These are phyloP conservation scores for Eimeria maxima DNA, from an alignment of 169 alveolate species.

Conservation along the genomic window DNA sequence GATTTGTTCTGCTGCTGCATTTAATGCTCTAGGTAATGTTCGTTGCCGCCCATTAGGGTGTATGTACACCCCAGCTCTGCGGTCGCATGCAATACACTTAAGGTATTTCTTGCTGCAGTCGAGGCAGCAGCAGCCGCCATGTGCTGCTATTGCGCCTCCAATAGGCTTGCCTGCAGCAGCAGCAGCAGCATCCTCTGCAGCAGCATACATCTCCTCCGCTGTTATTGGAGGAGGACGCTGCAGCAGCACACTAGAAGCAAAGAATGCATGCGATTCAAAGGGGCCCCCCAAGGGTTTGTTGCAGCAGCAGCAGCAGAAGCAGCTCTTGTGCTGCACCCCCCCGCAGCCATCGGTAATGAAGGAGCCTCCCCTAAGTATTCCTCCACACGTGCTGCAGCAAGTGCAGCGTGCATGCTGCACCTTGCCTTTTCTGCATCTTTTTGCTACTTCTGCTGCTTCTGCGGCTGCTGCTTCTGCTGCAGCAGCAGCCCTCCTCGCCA, in stretches of 20 bases:
- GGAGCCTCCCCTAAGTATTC: neutral
- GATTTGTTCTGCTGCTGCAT: neutral
- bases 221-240: neutral
- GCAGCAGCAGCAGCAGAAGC: constrained; percentile 1
- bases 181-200: too few species aligned
- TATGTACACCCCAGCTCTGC: neutral
- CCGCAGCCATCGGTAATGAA: constrained; percentile 2
- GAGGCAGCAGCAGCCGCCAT: constrained; percentile 32
- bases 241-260: neutral
- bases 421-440: neutral
- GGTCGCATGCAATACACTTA: neutral
- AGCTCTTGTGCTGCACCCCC: constrained; percentile 18
- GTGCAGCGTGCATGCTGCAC: constrained; percentile 38
- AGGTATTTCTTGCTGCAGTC: constrained; percentile 11
- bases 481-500: neutral
- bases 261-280: constrained; percentile 34
- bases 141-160: neutral
- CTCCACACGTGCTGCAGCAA: constrained; percentile 29
- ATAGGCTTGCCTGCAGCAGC: too few species aligned
- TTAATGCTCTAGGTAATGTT: neutral
- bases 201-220: neutral
- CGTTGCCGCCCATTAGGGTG: constrained; percentile 13
- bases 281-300: neutral
- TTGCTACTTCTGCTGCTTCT: too few species aligned
- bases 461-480: neutral